Percentiles rank a stretch among this genome's conserved stretches.
Evolutionary conservation across 768 basidiomycete genomes (phyloP).

Genomic region (Boletus insuetus): DNA sequence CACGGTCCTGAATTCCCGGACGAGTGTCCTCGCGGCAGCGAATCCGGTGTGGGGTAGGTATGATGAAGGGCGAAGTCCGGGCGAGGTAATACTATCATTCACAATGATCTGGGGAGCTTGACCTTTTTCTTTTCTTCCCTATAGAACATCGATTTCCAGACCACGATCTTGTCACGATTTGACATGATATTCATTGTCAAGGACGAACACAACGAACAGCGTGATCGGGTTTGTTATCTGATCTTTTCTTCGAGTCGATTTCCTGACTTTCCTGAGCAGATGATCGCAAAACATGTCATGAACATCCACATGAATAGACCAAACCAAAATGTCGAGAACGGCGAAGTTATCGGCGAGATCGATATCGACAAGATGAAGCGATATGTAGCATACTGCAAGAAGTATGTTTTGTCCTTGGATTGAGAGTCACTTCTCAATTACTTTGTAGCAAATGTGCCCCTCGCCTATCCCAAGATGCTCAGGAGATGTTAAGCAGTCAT

Average conservation of each 20-base stretch:
- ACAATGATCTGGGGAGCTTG: not conserved
- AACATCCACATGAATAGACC: constrained; percentile 97
- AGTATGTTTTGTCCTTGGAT: constrained; percentile 43
- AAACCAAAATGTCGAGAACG: constrained; percentile 56
- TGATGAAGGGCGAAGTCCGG: constrained; percentile 93
- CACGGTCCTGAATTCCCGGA: constrained; percentile 93
- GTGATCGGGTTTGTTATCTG: constrained; percentile 68
- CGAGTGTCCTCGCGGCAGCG: constrained; percentile 93
- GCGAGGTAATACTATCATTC: constrained; percentile 57
- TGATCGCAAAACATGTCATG: constrained; percentile 97
- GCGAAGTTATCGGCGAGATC: constrained; percentile 80
- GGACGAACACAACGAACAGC: constrained; percentile 93
- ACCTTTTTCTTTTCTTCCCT: not conserved
- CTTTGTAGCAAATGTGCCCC: constrained; percentile 87
- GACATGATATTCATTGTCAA: constrained; percentile 99
- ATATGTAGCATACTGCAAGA: constrained; percentile 94
- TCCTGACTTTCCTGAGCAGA: constrained; percentile 42
- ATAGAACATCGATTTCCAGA: constrained; percentile 94
- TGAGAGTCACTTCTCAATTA: not conserved
- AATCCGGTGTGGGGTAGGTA: constrained; percentile 98
- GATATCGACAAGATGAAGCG: constrained; percentile 98
- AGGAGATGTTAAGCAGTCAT: constrained; percentile 95
- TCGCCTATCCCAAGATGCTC: constrained; percentile 86
- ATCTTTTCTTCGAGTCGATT: not conserved
- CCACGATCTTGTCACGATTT: constrained; percentile 96